Base-by-base conservation (phyloP, 2,329 filamentous ascomycete species). In the Diplodia mutila region DNA sequence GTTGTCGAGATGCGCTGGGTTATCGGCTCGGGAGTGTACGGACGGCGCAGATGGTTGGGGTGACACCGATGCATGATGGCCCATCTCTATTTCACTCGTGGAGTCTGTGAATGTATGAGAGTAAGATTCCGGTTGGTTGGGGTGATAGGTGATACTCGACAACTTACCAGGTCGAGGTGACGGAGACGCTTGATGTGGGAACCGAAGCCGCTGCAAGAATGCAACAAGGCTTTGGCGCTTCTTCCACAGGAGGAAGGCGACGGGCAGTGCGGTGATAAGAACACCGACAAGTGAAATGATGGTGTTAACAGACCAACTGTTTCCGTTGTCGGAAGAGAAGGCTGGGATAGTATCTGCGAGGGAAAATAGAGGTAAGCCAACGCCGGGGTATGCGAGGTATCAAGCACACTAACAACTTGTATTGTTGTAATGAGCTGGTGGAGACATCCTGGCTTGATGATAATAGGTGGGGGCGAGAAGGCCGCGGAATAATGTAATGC, bases 51-150 rank as follows among this genome's bases (percentile, higher is more conserved):
- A 42, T 42, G 37, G 37, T 4, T 42, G 14, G 16, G 14, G 37
- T 6, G 16, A 16, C 4, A 18, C 37, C 0, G 37, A 12, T 5
- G 14, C 4, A 5, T 16, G 37, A 18, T 18, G 1, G 4, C 37
- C 37, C 37, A 42, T 42, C 7, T 42, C 39, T 0, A 42, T 42
- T 3, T 42, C 39, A 4, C 18, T 42, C 3, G 3, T 2, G 18
- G 39, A 7, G 1, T n/a, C 39, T 42, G 11, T 11, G 6, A 8
- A n/a, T 18, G 5, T 3, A 1, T 42, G 18, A 42, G 12, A 3
- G n/a, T n/a, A n/a, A 2, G 5, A 16, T 3, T 2, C 4, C n/a
- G 4, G 1, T 1, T n/a, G 7, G 5, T 1, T 42, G 16, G n/a
- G 5, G 39, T 8, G 18, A 42, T n/a, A 5, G 5, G 14, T n/a